These are phyloP conservation scores for Trifolium dubium DNA, from an alignment of 306 rosid species.

Conservation along the genomic window DNA sequence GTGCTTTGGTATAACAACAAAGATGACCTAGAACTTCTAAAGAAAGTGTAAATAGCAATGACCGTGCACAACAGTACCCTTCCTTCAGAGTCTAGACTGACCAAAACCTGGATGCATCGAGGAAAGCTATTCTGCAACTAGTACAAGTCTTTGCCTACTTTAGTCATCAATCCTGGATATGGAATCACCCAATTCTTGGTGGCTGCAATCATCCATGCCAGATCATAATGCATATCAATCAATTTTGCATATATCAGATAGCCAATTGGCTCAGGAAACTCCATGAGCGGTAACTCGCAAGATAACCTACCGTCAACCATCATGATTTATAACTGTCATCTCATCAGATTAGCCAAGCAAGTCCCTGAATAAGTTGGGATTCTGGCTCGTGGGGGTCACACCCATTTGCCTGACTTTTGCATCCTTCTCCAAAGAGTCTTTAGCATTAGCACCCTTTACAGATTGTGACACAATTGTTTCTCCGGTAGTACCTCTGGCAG, in stretches of 20 bases:
- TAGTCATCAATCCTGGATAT: constrained; percentile 35
- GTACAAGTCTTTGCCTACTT: constrained; percentile 32
- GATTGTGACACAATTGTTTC: constrained; percentile 48
- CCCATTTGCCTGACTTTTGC: constrained; percentile 91
- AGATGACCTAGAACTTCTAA: constrained; percentile 23
- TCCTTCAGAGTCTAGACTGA: constrained; percentile 33
- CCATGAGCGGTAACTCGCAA: constrained; percentile 21
- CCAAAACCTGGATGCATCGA: constrained; percentile 38
- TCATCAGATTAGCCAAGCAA: constrained; percentile 61
- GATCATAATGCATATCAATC: constrained; percentile 20
- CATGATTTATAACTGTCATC: constrained; percentile 16
- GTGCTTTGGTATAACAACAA: constrained; percentile 38
- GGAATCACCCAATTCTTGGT: constrained; percentile 35
- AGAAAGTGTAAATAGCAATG: constrained; percentile 24
- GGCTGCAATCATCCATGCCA: constrained; percentile 30
- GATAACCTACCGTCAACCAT: constrained; percentile 37
- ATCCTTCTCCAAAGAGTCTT: constrained; percentile 71
- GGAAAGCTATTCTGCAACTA: constrained; percentile 28
- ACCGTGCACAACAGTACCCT: constrained; percentile 22
- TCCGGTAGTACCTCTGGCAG: constrained; percentile 37
- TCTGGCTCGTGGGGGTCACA: constrained; percentile 71
- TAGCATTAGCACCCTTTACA: constrained; percentile 62
- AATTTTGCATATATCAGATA: constrained; percentile 37
- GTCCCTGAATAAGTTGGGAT: constrained; percentile 80
- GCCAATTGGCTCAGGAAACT: constrained; percentile 39